These are phyloP conservation scores for Heliocybe sulcata DNA, from an alignment of 1,284 basidiomycete species.

Conservation along the genomic window DNA sequence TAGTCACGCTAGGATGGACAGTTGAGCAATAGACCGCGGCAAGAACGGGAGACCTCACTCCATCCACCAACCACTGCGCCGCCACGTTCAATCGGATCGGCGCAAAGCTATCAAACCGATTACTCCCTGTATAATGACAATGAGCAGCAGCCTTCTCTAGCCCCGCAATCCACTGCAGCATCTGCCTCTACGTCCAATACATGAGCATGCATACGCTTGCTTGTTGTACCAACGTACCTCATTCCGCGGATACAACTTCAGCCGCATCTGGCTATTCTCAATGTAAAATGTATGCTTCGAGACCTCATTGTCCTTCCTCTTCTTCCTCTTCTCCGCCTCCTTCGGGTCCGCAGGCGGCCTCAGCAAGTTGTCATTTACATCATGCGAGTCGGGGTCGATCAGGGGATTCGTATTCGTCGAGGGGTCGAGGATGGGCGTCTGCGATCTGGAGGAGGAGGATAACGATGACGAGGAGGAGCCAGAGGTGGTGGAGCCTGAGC, in stretches of 20 bases:
- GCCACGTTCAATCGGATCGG: slow-evolving; percentile 91
- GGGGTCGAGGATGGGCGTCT: slow-evolving; percentile 36
- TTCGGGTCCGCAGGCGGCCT: slow-evolving; percentile 11
- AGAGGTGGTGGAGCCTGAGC: not conserved
- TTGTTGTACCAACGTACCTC: slow-evolving; percentile 50
- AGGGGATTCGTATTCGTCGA: slow-evolving; percentile 65
- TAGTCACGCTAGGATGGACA: slow-evolving; percentile 72
- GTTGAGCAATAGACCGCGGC: not conserved
- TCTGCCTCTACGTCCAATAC: slow-evolving; percentile 62
- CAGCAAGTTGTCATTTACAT: slow-evolving; percentile 2
- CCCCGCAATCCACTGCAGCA: slow-evolving; percentile 95
- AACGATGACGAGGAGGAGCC: not conserved
- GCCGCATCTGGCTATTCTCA: slow-evolving; percentile 82
- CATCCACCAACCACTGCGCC: slow-evolving; percentile 99
- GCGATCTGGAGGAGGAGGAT: not conserved
- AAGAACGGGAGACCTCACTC: slow-evolving; percentile 50
- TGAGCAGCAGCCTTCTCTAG: slow-evolving; percentile 78
- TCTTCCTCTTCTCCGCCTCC: slow-evolving; percentile 28
- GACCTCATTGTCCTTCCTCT: slow-evolving; percentile 44
- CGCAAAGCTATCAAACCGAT: slow-evolving; percentile 92
- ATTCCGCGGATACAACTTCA: slow-evolving; percentile 87
- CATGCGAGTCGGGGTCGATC: slow-evolving; percentile 15
- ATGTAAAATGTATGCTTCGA: slow-evolving; percentile 95
- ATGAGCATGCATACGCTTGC: not conserved
- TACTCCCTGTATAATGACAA: slow-evolving; percentile 76